A percentile compares a stretch with the other conserved stretches of the same genome.
Evolutionary conservation across 2,329 filamentous ascomycete genomes (phyloP).

Genomic region (Pseudocercospora macadamiae): DNA sequence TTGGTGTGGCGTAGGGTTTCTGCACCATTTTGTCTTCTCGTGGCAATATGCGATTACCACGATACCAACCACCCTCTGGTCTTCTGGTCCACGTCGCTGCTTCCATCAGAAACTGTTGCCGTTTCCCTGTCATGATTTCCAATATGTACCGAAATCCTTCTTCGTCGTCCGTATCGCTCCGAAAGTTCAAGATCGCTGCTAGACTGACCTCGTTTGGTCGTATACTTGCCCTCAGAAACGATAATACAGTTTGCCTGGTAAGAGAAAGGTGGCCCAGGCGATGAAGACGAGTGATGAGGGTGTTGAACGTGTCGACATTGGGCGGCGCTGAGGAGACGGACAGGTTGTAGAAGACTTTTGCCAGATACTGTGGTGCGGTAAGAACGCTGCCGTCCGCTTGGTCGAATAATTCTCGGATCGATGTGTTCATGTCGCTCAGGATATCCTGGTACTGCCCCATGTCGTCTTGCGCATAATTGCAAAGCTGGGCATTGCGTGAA

Average conservation of each 20-base stretch:
- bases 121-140: constrained; percentile 40
- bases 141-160: constrained; percentile 44
- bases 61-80: constrained; percentile 36
- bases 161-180: constrained; percentile 37
- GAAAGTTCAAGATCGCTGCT: constrained; percentile 45
- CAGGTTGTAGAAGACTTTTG: constrained; percentile 64
- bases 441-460: constrained; percentile 39
- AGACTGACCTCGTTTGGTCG: constrained; percentile 52
- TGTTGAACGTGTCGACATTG: constrained; percentile 71
- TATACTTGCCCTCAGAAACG: constrained; percentile 41
- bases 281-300: constrained; percentile 68
- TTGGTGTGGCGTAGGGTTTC: constrained; percentile 48
- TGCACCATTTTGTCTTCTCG: constrained; percentile 41
- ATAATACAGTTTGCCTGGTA: constrained; percentile 36
- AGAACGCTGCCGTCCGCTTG: constrained; percentile 22
- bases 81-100: constrained; percentile 29
- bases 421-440: constrained; percentile 29
- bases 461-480: constrained; percentile 43
- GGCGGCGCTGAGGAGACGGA: constrained; percentile 63
- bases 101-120: constrained; percentile 42
- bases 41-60: constrained; percentile 36
- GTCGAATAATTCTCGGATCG: constrained; percentile 31
- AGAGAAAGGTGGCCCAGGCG: constrained; percentile 23
- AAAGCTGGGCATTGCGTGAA: constrained; percentile 22
- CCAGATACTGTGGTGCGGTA: constrained; percentile 28